These are phyloP conservation scores for Pyrrhoderma noxium DNA, from an alignment of 1,284 basidiomycete species.

Conservation along the genomic window DNA sequence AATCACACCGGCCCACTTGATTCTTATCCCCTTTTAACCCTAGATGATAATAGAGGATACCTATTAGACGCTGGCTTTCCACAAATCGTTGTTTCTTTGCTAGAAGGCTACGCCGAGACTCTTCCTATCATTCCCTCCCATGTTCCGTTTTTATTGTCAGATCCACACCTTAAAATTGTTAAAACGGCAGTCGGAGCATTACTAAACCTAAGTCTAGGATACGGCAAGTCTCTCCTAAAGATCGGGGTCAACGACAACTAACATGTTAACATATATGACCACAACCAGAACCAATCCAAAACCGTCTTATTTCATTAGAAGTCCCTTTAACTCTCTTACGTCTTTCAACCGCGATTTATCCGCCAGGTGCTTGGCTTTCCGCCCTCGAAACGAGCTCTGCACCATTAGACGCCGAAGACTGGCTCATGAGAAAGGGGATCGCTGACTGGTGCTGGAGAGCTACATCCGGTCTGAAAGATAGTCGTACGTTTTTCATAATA, in stretches of 20 bases:
- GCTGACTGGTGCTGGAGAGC: conserved; percentile 72
- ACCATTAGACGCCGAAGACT: conserved; percentile 41
- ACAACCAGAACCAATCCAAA: conserved; percentile 59
- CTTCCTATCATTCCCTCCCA: conserved; percentile 36
- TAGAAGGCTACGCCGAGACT: conserved; percentile 61
- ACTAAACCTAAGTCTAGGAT: conserved; percentile 72
- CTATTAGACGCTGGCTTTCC: conserved; percentile 65
- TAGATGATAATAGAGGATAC: conserved; percentile 57
- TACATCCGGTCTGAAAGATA: conserved; percentile 58
- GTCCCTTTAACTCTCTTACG: conserved; percentile 61
- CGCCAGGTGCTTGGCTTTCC: conserved; percentile 53
- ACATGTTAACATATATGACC: background rate
- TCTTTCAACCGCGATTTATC: conserved; percentile 63
- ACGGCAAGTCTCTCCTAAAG: conserved; percentile 41
- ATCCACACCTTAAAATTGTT: conserved; percentile 62
- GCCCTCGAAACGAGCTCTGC: conserved; percentile 25
- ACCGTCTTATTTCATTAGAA: conserved; percentile 56
- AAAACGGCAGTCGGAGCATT: conserved; percentile 75
- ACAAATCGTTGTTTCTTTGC: conserved; percentile 52
- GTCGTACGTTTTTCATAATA: conserved; percentile 34
- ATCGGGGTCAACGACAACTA: conserved; percentile 1
- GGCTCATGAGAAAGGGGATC: conserved; percentile 56
- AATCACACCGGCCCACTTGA: background rate
- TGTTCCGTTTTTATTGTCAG: conserved; percentile 43
- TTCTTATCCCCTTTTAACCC: conserved; percentile 1